Evolutionary conservation across 495 filamentous ascomycete genomes (phyloP), one percentile per base, ranked within the genome.

Genomic region (Penicillium subrubescens): DNA sequence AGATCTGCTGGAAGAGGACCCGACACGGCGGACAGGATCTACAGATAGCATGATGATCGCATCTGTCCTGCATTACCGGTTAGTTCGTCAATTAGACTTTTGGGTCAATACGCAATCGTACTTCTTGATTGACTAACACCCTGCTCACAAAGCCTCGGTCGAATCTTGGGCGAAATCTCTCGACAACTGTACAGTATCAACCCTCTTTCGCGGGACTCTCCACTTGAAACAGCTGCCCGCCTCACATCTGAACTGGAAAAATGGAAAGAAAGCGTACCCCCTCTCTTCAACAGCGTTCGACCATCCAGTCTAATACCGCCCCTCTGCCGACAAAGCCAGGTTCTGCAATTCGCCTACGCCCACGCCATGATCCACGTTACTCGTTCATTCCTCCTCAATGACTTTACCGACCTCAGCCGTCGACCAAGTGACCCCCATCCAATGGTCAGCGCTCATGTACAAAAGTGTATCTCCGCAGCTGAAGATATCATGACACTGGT

Each of bases 311-410:
- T 87, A 12, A 82, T 85, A 25, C 79, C 77, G 27, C 73, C 83
- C n/a, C 82, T 84, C 34, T 81, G 81, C 29, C 72, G 84, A 19
- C 86, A 88, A 69, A 81, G 79, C 33, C 79, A 79, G 43, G 79
- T 86, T n/a, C 72, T 88, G 14, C 77, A 78, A 55, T 71, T 88
- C 23, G 80, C 85, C 14, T 81, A 84, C 62, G 77, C 74, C 6
- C 84, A 87, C 60, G 82, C 83, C 5, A 77, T 81, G 58, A 87
- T 88, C 37, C 79, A 87, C 35, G 73, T 82, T 10, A 83, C 78
- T n/a, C 79, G 86, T n/a, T 84, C 82, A 44, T 84, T 86, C 31
- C 75, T 88, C 29, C 70, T 87, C 11, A 81, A 77, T 57, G 81
- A 84, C 59, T 84, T 83, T 59, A 79, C 81, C 23, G 76, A 83